These are phyloP conservation scores for Komagataella kurtzmanii DNA, from an alignment of 805 yeast genomes.

Conservation along the genomic window DNA sequence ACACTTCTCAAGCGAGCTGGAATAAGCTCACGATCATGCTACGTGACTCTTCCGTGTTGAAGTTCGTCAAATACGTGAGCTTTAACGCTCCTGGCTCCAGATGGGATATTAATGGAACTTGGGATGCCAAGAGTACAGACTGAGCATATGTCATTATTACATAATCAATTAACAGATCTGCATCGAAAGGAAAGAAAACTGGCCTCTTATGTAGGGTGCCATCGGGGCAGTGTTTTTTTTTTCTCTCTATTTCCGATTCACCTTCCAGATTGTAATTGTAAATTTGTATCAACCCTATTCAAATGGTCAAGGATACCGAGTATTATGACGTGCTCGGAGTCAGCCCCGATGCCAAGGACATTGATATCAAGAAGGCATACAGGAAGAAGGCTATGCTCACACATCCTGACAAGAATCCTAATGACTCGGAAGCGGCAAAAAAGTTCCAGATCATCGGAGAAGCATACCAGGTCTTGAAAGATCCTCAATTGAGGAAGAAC, in stretches of 20 bases:
- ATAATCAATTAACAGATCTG: neutral
- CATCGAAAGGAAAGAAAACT: neutral
- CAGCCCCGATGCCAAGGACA: conserved; percentile 51
- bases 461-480: conserved; percentile 74
- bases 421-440: conserved; percentile 79
- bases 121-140: conserved; percentile 49
- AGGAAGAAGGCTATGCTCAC: conserved; percentile 78
- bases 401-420: conserved; percentile 96
- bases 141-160: neutral
- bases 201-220: neutral
- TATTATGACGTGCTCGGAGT: conserved; percentile 79
- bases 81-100: conserved; percentile 79
- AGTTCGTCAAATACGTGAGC: conserved; percentile 87
- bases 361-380: conserved; percentile 88
- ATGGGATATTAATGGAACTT: conserved; percentile 79
- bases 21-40: conserved; percentile 65
- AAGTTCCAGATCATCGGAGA: conserved; percentile 67
- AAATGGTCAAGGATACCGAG: conserved; percentile 73
- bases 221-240: neutral
- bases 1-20: conserved; percentile 75
- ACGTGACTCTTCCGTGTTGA: conserved; percentile 76
- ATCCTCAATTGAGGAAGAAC: conserved; percentile 47
- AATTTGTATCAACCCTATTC: neutral
- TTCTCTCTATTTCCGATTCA: neutral
- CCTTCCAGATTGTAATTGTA: neutral